phyloP scores from a whole-genome alignment of 192 early-diverging fungal species.

The Entrophospora sp. region DNA sequence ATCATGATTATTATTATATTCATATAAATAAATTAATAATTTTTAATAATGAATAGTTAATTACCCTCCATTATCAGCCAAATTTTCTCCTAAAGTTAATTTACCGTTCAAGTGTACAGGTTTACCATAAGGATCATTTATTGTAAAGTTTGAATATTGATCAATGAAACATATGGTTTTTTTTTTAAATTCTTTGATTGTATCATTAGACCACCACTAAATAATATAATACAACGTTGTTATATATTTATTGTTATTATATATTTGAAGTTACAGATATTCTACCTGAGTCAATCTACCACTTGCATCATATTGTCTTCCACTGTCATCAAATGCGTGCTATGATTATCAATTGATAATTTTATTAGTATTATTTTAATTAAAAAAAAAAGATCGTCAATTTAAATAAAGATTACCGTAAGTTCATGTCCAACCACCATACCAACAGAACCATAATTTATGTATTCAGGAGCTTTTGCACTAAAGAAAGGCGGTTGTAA shows the following conservation, averaged over 20 bases:
- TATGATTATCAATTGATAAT: conserved; percentile 8
- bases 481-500: conserved; percentile 59
- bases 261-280: background rate
- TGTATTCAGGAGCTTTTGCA: conserved; percentile 37
- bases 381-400: background rate
- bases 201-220: conserved; percentile 67
- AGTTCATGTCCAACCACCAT: conserved; percentile 69
- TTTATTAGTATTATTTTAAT: background rate
- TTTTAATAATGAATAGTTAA: conserved; percentile 6
- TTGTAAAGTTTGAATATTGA: conserved; percentile 49
- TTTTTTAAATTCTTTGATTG: conserved; percentile 40
- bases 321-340: conserved; percentile 62
- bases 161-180: conserved; percentile 54
- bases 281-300: conserved; percentile 37
- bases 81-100: conserved; percentile 53
- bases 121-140: conserved; percentile 34
- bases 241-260: background rate
- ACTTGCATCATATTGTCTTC: conserved; percentile 43
- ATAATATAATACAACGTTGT: background rate
- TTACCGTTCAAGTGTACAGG: conserved; percentile 43
- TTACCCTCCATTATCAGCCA: conserved; percentile 64
- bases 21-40: conserved; percentile 13
- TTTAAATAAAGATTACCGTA: conserved; percentile 33
- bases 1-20: background rate
- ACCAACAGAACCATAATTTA: conserved; percentile 65